A percentile compares a stretch with the other conserved stretches of the same genome.
Conservation (phyloP, 2,329 filamentous ascomycete species). For the Lanzia echinophila region DNA sequence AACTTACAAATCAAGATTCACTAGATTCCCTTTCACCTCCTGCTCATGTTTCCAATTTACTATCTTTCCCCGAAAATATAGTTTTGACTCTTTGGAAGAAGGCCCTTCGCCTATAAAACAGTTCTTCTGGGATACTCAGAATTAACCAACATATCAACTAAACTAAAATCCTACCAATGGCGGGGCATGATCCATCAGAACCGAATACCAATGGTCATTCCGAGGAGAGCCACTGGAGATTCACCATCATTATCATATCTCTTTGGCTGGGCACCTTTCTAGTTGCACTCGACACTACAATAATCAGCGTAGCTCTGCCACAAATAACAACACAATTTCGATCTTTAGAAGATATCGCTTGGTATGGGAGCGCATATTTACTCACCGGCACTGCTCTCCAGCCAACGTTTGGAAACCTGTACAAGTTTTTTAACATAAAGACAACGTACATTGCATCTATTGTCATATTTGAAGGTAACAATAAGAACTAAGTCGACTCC, state of each 20-base stretch:
- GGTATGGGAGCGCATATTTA: slow-evolving; percentile 20
- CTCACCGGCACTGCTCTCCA: slow-evolving; percentile 33
- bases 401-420: slow-evolving; percentile 11
- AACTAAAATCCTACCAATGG: too few species aligned
- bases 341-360: slow-evolving; percentile 42
- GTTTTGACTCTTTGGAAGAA: too few species aligned
- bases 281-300: background rate
- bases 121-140: too few species aligned
- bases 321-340: slow-evolving; percentile 39
- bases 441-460: slow-evolving; percentile 11
- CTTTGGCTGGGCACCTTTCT: background rate
- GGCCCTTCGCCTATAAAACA: too few species aligned
- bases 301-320: slow-evolving; percentile 36
- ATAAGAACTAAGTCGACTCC: too few species aligned
- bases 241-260: background rate
- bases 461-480: background rate
- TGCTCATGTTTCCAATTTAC: too few species aligned
- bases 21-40: too few species aligned
- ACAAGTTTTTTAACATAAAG: slow-evolving; percentile 16
- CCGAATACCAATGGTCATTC: too few species aligned
- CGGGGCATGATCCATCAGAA: too few species aligned
- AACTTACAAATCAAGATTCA: too few species aligned
- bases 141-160: too few species aligned
- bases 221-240: background rate
- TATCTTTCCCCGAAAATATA: too few species aligned